These are phyloP conservation scores for Sporodiniella umbellata DNA, from an alignment of 371 early-diverging fungal genomes.

Conservation along the genomic window DNA sequence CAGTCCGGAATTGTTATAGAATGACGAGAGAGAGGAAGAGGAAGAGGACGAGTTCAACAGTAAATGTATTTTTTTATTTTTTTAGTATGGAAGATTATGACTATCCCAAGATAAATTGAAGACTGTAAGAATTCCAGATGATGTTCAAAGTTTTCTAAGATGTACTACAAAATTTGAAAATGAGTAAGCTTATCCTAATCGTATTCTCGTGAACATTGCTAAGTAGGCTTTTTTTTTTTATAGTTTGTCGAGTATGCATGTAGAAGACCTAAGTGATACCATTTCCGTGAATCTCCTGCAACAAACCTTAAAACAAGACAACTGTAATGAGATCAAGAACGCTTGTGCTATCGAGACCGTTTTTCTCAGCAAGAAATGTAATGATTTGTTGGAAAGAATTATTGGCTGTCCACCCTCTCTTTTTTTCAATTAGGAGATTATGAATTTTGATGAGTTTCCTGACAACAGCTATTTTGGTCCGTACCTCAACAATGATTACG, in stretches of 20 bases:
- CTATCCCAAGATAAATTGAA: background rate
- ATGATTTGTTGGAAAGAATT: constrained; percentile 5
- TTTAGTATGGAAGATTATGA: background rate
- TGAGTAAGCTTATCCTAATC: constrained; percentile 10
- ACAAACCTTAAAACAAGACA: constrained; percentile 2
- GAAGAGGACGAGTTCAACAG: background rate
- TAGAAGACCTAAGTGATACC: constrained; percentile 9
- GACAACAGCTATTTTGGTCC: constrained; percentile 5
- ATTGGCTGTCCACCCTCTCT: constrained; percentile 6
- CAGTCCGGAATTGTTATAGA: no score
- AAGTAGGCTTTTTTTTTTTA: constrained; percentile 8
- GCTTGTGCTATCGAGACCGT: constrained; percentile 3
- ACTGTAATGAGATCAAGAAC: constrained; percentile 5
- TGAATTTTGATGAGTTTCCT: constrained; percentile 11
- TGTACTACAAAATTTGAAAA: background rate
- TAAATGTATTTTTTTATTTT: background rate
- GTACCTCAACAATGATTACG: constrained; percentile 9
- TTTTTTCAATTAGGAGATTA: constrained; percentile 6
- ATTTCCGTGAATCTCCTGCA: constrained; percentile 1
- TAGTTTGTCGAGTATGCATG: constrained; percentile 7
- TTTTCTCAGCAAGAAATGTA: constrained; percentile 7
- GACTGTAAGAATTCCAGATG: background rate
- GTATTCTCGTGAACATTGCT: constrained; percentile 7
- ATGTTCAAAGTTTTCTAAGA: background rate
- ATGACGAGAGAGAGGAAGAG: background rate